Evolutionary conservation across 208 protist genomes (phyloP), one percentile per base, ranked within the genome.

Genomic region (Acanthamoeba castellanii): DNA sequence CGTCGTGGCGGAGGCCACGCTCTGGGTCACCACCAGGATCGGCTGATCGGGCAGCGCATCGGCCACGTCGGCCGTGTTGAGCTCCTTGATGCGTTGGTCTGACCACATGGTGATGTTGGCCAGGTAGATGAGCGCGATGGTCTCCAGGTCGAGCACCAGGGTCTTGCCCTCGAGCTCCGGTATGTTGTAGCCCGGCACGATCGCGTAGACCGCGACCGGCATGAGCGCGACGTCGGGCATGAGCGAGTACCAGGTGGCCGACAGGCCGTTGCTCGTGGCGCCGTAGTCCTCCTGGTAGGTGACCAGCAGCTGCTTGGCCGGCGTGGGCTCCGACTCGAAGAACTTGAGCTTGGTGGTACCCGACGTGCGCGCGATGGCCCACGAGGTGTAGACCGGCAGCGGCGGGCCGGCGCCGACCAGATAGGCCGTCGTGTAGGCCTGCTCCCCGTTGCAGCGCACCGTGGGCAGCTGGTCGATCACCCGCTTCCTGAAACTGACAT

Each of bases 321-420:
- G 9, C 11, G 25, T 55, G 34, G 42, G 13, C 20, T 27, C 25
- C 6, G 78, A 59, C 47, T n/a, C 4, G 50, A 50, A 87, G 47
- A 42, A 87, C 78, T 87, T 87, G 50, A 87, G 11, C 50, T 59
- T 72, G 13, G 22, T 32, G 3, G 42, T 27, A 4, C 50, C 50
- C 52, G 42, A 55, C 30, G 7, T 61, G 78, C 32, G 25, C n/a
- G 78, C 50, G 2, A 87, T 47, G 1, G 50, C 20, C 78, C 42
- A 61, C 50, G 78, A 57, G 11, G 78, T 87, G 78, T 87, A 87
- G n/a, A 87, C 16, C 14, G 78, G 50, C 25, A 87, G 42, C 47
- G 78, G 13, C 2, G 42, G 47, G 1, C 78, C 78, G 25, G 22
- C 25, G n/a, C 78, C 78, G 9, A 87, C 18, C 16, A 87, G 78